A percentile compares a stretch with the other conserved stretches of the same genome.
Conservation (phyloP, 2,329 filamentous ascomycete species). For the Aureobasidium musti region DNA sequence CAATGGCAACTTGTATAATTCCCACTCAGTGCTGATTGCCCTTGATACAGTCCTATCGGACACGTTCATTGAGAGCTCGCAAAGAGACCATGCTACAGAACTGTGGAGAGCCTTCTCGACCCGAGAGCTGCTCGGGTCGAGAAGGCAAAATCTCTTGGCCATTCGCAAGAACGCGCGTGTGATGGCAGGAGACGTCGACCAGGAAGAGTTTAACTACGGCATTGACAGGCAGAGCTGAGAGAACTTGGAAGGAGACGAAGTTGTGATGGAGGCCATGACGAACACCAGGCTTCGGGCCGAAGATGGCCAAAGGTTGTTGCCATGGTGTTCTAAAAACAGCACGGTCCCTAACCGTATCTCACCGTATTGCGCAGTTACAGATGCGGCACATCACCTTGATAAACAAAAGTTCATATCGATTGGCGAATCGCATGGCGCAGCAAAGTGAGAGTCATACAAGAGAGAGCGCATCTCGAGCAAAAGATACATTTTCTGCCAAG, state of each 20-base stretch:
- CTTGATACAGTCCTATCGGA: too few species aligned
- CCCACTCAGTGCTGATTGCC: too few species aligned
- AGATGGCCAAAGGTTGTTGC: slow-evolving; percentile 17
- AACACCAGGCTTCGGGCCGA: slow-evolving; percentile 8
- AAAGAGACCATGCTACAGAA: too few species aligned
- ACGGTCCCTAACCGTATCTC: background rate
- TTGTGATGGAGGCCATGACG: background rate
- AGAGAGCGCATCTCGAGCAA: background rate
- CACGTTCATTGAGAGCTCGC: too few species aligned
- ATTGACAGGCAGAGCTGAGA: too few species aligned
- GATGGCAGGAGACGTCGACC: too few species aligned
- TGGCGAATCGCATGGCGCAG: slow-evolving; percentile 25
- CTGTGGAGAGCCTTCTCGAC: too few species aligned
- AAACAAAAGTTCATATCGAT: slow-evolving; percentile 24
- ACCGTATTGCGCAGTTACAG: slow-evolving; percentile 9
- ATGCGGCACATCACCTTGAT: slow-evolving; percentile 12
- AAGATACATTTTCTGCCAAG: background rate
- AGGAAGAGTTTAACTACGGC: too few species aligned
- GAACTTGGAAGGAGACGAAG: slow-evolving; percentile 6
- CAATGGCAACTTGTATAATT: too few species aligned
- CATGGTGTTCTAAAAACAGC: slow-evolving; percentile 25
- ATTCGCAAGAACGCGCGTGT: too few species aligned
- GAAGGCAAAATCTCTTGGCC: too few species aligned
- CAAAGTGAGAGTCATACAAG: background rate
- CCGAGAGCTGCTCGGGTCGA: too few species aligned